Percentiles rank a stretch among this genome's conserved stretches.
These are phyloP conservation scores for Diaporthe vaccinii DNA, from an alignment of 2,329 filamentous ascomycete species.

Conservation along the genomic window DNA sequence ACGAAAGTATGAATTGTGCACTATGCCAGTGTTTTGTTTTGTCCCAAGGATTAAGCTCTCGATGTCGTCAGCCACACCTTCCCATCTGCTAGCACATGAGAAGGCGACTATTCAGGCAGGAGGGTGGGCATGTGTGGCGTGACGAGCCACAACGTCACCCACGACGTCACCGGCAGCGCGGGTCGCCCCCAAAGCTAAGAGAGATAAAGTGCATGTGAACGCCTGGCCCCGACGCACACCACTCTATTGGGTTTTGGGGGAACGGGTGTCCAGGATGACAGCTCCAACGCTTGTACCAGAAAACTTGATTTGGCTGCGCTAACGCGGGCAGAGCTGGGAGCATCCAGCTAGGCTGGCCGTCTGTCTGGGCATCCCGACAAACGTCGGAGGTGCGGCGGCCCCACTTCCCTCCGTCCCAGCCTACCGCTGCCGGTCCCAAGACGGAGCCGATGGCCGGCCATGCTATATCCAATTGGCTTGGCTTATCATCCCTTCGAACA, in stretches of 20 bases:
- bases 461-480: not conserved
- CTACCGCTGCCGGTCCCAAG: constrained; percentile 2
- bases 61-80: constrained; percentile 40
- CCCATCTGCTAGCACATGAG: not conserved
- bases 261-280: not conserved
- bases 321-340: not conserved
- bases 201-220: constrained; percentile 15
- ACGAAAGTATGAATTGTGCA: not conserved
- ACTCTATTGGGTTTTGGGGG: not conserved
- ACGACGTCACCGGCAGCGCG: constrained; percentile 37
- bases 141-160: constrained; percentile 41
- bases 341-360: not conserved
- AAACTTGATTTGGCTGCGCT: constrained; percentile 25
- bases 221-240: not conserved
- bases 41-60: not conserved
- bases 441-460: constrained; percentile 13
- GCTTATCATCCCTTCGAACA: not conserved
- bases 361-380: constrained; percentile 10
- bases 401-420: constrained; percentile 8
- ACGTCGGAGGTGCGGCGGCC: constrained; percentile 8
- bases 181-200: not conserved
- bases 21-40: not conserved
- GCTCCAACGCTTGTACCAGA: constrained; percentile 4
- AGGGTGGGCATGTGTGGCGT: constrained; percentile 27
- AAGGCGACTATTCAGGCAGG: not conserved